Evolutionary conservation across 768 basidiomycete genomes (phyloP), one percentile per base, ranked within the genome.

Genomic region (Hericium coralloides): DNA sequence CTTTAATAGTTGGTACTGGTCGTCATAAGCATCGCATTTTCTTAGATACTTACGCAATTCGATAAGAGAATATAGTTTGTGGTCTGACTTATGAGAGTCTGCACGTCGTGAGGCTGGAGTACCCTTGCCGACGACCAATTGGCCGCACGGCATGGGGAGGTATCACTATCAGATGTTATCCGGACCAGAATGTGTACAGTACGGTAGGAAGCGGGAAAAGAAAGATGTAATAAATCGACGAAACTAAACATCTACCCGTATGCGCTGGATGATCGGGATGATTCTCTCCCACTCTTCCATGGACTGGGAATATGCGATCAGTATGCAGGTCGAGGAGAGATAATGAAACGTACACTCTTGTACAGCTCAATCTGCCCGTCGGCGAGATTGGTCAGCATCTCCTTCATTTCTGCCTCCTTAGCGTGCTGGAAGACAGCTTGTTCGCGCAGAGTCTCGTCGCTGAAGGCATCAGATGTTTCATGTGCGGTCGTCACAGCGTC

Each of bases 251-350:
- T 94, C 92, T 73, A 95, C 93, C 55, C 91, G 85, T 75, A 95
- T 95, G 56, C 91, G 88, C 71, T 95, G 91, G 67, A 95, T 85
- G 64, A 93, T 76, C 64, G 93, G 90, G 78, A 94, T 92, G 67
- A 95, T 88, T 71, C 89, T 79, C 55, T 98, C 94, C 94, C 93
- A 98, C 70, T 98, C 94, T 64, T 98, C 92, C 89, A 95, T 94
- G 55, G 91, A 84, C 87, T 92, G 61, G 18, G 53, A 43, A 54
- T 52, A 52, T 52, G 48, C 8, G 25, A 49, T 53, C 25, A 26
- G 55, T 50, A 53, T 43, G 15, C 48, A 49, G 39, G 39, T 36
- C 7, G 38, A 18, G 18, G 54, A 56, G 48, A 56, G 37, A 31
- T 38, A 22, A 37, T 17, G 1, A 26, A n/a, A 66, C 75, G 58